Conservation (phyloP, 306 rosid genomes). For the Glycine tomentella region DNA sequence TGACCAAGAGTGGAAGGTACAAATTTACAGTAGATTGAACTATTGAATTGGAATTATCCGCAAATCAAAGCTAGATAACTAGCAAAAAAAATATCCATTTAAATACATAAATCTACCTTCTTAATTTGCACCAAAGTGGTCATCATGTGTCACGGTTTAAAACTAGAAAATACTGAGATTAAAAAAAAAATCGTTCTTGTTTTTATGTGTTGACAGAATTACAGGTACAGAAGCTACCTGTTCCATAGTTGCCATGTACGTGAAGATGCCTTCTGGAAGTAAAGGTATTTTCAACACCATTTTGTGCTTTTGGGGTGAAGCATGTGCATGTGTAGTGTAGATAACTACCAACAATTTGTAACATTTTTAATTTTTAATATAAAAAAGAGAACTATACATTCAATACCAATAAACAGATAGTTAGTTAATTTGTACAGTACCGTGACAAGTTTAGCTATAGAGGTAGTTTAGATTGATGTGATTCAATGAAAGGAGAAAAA, state of each 20-base stretch:
- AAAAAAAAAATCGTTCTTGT: background rate
- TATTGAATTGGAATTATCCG: constrained; percentile 46
- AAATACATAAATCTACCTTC: constrained; percentile 2
- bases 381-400: no score
- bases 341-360: constrained; percentile 3
- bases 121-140: constrained; percentile 30
- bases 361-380: no score
- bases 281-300: constrained; percentile 23
- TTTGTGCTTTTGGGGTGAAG: background rate
- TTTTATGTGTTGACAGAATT: constrained; percentile 12
- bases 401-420: no score
- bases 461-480: background rate
- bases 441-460: constrained; percentile 3
- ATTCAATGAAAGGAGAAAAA: no score
- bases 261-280: constrained; percentile 5
- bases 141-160: constrained; percentile 18
- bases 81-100: constrained; percentile 20
- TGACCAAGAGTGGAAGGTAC: constrained; percentile 58
- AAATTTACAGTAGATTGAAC: constrained; percentile 44
- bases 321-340: background rate
- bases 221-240: background rate
- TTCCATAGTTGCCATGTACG: background rate
- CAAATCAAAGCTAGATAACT: constrained; percentile 41
- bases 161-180: constrained; percentile 11
- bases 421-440: no score